Percentiles rank a stretch among this genome's conserved stretches.
Evolutionary conservation across 106 monocot genomes (phyloP).

Genomic region (Gastrodia elata): DNA sequence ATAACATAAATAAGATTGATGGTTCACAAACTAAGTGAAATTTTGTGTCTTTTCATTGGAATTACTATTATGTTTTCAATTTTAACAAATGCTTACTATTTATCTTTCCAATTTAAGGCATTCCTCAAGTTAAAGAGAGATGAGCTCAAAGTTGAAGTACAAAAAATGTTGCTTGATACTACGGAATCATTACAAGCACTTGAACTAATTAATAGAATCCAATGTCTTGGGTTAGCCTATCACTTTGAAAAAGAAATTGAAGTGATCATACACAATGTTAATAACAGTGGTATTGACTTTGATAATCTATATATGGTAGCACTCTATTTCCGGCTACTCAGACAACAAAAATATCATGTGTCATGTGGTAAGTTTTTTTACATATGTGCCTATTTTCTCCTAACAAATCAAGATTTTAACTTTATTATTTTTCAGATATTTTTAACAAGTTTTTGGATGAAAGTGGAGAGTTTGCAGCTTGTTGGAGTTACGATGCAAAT

Average conservation of each 20-base stretch:
- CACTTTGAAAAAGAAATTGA: not conserved
- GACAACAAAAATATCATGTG: too few relatives aligned
- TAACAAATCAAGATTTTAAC: not conserved
- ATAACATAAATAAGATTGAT: too few relatives aligned
- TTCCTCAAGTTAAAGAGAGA: not conserved
- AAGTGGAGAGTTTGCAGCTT: conserved; percentile 5
- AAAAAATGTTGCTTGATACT: not conserved
- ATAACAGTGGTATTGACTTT: not conserved
- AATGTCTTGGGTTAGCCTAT: not conserved
- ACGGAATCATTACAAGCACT: not conserved
- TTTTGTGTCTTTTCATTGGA: too few relatives aligned
- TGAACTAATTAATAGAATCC: not conserved
- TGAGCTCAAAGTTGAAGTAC: not conserved
- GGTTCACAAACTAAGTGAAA: too few relatives aligned
- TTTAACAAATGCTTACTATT: not conserved
- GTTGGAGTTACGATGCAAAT: conserved; percentile 2
- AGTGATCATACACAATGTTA: not conserved
- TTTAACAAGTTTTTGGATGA: conserved; percentile 17
- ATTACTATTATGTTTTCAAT: too few relatives aligned
- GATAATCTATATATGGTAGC: too few relatives aligned
- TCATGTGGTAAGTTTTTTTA: not conserved
- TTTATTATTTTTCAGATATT: not conserved
- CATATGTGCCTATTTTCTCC: too few relatives aligned
- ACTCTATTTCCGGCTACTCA: too few relatives aligned
- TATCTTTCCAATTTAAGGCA: not conserved